A percentile compares a stretch with the other conserved stretches of the same genome.
These are phyloP conservation scores for Dendrobium huoshanense DNA, from an alignment of 106 monocot genomes.

Conservation along the genomic window DNA sequence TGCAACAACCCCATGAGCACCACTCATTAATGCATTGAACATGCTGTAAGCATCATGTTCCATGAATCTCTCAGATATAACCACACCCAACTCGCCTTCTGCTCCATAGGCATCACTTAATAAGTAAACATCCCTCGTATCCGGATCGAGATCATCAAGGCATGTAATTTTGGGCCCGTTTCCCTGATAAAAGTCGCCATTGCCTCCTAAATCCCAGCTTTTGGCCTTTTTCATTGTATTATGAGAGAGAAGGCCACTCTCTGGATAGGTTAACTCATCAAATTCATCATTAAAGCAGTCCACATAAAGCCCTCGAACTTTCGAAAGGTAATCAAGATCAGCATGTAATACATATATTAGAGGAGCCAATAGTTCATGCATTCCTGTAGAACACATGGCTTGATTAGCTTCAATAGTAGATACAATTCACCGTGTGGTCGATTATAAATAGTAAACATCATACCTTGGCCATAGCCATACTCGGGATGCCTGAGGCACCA, in stretches of 20 bases:
- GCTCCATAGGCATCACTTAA: conserved; percentile 77
- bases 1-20: conserved; percentile 50
- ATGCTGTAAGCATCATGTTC: conserved; percentile 83
- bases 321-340: conserved; percentile 48
- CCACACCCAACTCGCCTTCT: conserved; percentile 72
- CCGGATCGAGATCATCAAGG: conserved; percentile 51
- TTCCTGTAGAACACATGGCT: conserved; percentile 28
- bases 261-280: conserved; percentile 50
- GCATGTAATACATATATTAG: conserved; percentile 68
- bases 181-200: not conserved
- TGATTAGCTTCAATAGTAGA: not conserved
- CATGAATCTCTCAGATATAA: conserved; percentile 77
- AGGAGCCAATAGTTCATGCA: conserved; percentile 91
- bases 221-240: conserved; percentile 22
- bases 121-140: conserved; percentile 51
- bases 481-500: conserved; percentile 82
- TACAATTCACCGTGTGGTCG: not conserved
- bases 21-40: conserved; percentile 72
- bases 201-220: conserved; percentile 13
- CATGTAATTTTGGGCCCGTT: conserved; percentile 17
- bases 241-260: conserved; percentile 27
- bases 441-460: not conserved
- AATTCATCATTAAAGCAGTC: conserved; percentile 69
- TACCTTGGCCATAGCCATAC: conserved; percentile 80
- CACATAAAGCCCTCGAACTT: conserved; percentile 44